Conservation (phyloP, 129 eudicot genomes). For the Erigeron canadensis region DNA sequence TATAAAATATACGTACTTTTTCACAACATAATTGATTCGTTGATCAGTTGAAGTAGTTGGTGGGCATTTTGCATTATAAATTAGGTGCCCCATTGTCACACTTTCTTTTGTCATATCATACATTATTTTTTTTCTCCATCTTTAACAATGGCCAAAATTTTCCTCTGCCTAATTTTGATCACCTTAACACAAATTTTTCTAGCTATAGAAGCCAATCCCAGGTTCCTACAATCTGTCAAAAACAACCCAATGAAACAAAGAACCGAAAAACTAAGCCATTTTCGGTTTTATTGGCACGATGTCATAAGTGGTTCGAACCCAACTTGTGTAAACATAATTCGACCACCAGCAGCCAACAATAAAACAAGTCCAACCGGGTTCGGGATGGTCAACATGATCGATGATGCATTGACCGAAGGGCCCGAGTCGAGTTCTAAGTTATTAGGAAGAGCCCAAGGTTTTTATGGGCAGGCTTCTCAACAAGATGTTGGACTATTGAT, state of each 20-base stretch:
- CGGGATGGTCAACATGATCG: conserved; percentile 57
- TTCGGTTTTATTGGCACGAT: conserved; percentile 65
- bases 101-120: conserved; percentile 8
- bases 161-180: conserved; percentile 22
- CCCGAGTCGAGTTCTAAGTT: conserved; percentile 49
- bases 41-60: neutral
- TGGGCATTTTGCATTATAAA: conserved; percentile 10
- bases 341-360: conserved; percentile 26
- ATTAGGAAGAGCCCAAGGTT: conserved; percentile 68
- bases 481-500: conserved; percentile 52
- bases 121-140: neutral
- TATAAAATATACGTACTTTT: neutral
- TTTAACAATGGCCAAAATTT: conserved; percentile 24
- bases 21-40: neutral
- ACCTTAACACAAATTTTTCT: conserved; percentile 23
- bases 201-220: conserved; percentile 16
- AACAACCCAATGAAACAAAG: conserved; percentile 21
- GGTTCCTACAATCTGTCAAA: conserved; percentile 20
- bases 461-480: conserved; percentile 53
- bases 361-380: conserved; percentile 31
- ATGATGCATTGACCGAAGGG: conserved; percentile 48
- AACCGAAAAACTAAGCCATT: conserved; percentile 52
- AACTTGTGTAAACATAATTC: conserved; percentile 33
- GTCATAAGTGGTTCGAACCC: conserved; percentile 43
- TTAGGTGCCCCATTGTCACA: conserved; percentile 22